phyloP scores from a whole-genome alignment of 176 grass and related monocot species.

The Bromus sterilis region DNA sequence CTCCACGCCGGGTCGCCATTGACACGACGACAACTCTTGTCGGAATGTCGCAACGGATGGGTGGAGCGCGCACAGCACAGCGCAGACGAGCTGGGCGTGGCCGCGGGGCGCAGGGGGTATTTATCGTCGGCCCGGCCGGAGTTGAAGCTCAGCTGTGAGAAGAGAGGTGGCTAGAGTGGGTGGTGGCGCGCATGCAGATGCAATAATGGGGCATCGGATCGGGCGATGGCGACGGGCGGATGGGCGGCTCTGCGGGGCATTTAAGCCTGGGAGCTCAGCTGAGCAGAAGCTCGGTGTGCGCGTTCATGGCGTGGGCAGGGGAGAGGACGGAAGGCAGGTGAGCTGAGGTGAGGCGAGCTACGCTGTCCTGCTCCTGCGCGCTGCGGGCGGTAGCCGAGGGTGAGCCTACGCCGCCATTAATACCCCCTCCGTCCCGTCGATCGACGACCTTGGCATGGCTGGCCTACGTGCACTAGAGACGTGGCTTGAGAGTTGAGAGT shows the following conservation, averaged over 20 bases:
- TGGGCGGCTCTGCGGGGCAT: neutral
- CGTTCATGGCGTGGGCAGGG: neutral
- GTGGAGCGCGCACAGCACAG: neutral
- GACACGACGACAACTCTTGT: neutral
- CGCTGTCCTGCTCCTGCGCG: neutral
- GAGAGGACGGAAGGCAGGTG: slow-evolving; percentile 4
- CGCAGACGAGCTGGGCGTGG: neutral
- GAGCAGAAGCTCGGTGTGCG: neutral
- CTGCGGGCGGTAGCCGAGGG: neutral
- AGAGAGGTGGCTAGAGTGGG: neutral
- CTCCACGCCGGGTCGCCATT: neutral
- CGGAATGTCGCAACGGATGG: neutral
- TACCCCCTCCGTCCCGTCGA: neutral
- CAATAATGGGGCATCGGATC: slow-evolving; percentile 33
- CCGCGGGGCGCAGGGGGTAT: neutral
- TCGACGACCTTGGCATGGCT: neutral
- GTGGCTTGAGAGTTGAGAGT: too few relatives aligned
- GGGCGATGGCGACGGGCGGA: slow-evolving; percentile 5
- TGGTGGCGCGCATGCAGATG: neutral
- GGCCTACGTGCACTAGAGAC: neutral
- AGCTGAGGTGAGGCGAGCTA: neutral
- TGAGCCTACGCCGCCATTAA: slow-evolving; percentile 50
- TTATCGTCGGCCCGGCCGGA: neutral
- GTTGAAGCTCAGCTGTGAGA: neutral
- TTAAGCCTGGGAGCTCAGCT: slow-evolving; percentile 3